A percentile compares a stretch with the other conserved stretches of the same genome.
phyloP scores from a whole-genome alignment of 2,329 filamentous ascomycete species.

The Fusarium sacchari region DNA sequence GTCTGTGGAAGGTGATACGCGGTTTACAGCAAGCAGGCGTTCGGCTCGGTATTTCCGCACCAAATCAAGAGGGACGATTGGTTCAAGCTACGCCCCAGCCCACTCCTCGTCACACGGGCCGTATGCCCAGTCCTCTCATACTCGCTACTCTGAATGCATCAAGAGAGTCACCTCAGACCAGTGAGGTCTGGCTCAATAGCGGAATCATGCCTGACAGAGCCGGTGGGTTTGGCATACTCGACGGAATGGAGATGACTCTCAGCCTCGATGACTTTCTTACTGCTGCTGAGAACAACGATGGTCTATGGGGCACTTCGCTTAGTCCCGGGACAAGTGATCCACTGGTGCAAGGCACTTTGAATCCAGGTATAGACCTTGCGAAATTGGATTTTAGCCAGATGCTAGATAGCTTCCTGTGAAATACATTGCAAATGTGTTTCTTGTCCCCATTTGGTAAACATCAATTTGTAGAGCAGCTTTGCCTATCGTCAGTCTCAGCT shows the following conservation, averaged over 20 bases:
- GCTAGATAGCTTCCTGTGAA: background rate
- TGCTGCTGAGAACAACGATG: background rate
- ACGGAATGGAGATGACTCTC: background rate
- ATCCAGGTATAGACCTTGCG: background rate
- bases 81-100: background rate
- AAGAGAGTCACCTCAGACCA: background rate
- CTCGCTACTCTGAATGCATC: background rate
- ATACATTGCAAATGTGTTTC: background rate
- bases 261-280: background rate
- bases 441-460: background rate
- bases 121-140: background rate
- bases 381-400: background rate
- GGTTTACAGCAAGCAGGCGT: background rate
- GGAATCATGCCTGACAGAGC: background rate
- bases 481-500: background rate
- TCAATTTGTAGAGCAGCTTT: background rate
- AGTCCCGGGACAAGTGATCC: background rate
- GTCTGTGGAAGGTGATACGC: background rate
- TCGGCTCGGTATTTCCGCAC: background rate
- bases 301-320: background rate
- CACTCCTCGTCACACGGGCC: background rate
- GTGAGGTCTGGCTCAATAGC: background rate
- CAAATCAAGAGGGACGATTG: background rate
- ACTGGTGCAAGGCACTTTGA: background rate
- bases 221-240: background rate